Evolutionary conservation across 176 grass and related monocot genomes (phyloP), one percentile per base, ranked within the genome.

Genomic region (Puya raimondii): DNA sequence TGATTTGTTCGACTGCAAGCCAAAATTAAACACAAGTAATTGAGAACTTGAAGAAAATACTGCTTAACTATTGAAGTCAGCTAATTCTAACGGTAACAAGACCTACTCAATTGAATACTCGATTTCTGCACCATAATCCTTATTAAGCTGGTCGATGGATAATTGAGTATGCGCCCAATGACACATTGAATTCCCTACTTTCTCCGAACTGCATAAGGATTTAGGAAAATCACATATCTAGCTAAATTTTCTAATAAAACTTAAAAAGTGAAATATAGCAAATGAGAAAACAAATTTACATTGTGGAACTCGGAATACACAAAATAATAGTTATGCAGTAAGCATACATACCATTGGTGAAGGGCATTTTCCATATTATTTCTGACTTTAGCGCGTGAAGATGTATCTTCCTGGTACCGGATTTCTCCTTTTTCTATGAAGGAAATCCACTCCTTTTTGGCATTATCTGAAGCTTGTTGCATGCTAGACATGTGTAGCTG

Each of bases 131-230:
- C 70, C 54, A 23, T 74, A 80, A 66, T 63, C 72, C 49, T 84
- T 84, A 56, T 66, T 71, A 67, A 91, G 69, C 53, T 82, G 23
- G 73, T 82, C 69, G 71, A 88, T 67, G 49, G 75, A 86, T 63
- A 73, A 82, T 70, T 88, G 82, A 26, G 75, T 15, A 72, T 81
- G 80, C 64, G 79, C 83, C 82, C 57, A 88, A 64, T 84, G 85
- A 86, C 76, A 81, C 67, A 78, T 48, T 54, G 85, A 91, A 68
- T 78, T 71, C 15, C 20, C 72, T 16, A 72, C 74, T 73, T 76
- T 84, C 51, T 80, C 68, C 68, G 78, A 82, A 78, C 91, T 96
- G 80, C 69, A 84, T 52, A 51, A 1, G 33, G 33, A 42, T 8
- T 42, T 7, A 59, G 16, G 16, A 16, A 59, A 18, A 1, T 15